A percentile compares a stretch with the other conserved stretches of the same genome.
Evolutionary conservation across 805 yeast genomes (phyloP).

Genomic region (Millerozyma acaciae): DNA sequence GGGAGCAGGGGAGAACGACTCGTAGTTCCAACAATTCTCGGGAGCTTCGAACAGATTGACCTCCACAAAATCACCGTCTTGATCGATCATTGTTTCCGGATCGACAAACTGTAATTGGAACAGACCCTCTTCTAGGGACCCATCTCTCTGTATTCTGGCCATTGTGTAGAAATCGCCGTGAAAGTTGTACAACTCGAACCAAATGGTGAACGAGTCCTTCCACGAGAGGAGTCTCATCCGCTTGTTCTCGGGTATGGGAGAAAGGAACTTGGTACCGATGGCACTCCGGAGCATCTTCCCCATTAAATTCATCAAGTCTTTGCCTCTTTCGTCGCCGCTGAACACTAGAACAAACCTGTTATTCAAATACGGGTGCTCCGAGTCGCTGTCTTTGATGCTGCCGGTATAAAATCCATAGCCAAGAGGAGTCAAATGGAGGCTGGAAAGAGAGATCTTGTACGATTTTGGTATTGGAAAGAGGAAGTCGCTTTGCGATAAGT

Average conservation of each 20-base stretch:
- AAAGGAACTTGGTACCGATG: conserved; percentile 22
- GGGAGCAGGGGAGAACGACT: conserved; percentile 11
- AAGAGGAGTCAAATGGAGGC: conserved; percentile 21
- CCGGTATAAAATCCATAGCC: conserved; percentile 33
- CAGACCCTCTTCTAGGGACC: conserved; percentile 9
- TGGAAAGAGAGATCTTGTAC: conserved; percentile 23
- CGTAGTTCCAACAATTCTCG: conserved; percentile 24
- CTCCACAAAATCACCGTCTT: conserved; percentile 24
- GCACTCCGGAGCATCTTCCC: conserved; percentile 17
- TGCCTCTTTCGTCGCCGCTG: conserved; percentile 15
- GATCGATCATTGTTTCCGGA: conserved; percentile 28
- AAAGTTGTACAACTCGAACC: conserved; percentile 36
- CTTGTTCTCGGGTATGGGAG: conserved; percentile 18
- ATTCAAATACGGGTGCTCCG: conserved; percentile 9
- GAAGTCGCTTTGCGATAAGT: conserved; percentile 4
- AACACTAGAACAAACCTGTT: conserved; percentile 21
- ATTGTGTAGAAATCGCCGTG: conserved; percentile 27
- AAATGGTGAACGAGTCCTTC: conserved; percentile 29
- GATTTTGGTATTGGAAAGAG: conserved; percentile 22
- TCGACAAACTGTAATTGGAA: conserved; percentile 23
- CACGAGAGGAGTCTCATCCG: conserved; percentile 15
- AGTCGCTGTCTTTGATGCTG: conserved; percentile 3
- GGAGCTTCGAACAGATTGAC: conserved; percentile 21
- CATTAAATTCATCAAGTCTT: conserved; percentile 16
- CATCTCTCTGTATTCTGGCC: conserved; percentile 23